These are phyloP conservation scores for Marasmius tenuissimus DNA, from an alignment of 1,284 basidiomycete species.

Conservation along the genomic window DNA sequence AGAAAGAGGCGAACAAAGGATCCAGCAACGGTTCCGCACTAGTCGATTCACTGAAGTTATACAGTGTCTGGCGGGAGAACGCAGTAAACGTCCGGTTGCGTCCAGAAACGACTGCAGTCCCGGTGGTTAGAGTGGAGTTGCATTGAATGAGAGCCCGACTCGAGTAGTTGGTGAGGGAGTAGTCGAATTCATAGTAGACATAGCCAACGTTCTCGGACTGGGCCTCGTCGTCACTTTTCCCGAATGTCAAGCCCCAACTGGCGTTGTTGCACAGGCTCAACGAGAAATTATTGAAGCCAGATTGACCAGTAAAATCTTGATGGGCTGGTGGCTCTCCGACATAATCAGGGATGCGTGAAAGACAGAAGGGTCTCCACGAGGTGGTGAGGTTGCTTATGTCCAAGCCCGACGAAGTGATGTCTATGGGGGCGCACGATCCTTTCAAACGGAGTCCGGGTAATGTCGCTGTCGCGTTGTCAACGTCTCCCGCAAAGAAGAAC, in stretches of 20 bases:
- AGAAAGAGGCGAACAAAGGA: no score
- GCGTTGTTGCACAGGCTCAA: no score
- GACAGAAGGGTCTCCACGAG: no score
- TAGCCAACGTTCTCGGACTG: background rate
- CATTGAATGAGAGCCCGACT: background rate
- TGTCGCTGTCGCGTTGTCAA: conserved; percentile 6
- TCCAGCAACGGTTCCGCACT: no score
- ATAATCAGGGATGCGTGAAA: no score
- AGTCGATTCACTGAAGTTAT: background rate
- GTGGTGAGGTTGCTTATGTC: background rate
- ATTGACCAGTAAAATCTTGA: no score
- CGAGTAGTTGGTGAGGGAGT: background rate
- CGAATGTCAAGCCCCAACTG: no score
- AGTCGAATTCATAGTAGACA: background rate
- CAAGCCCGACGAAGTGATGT: background rate
- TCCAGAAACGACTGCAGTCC: background rate
- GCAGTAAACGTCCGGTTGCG: background rate
- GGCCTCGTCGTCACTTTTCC: background rate
- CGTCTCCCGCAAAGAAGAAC: conserved; percentile 19
- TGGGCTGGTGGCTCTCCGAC: no score
- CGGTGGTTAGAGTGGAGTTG: background rate
- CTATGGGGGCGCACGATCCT: background rate
- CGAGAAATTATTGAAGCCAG: no score
- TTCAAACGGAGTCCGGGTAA: conserved; percentile 18
- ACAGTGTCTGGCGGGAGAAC: background rate